Evolutionary conservation across 805 yeast species (phyloP).

Genomic region (Suhomyces xylopsoci): DNA sequence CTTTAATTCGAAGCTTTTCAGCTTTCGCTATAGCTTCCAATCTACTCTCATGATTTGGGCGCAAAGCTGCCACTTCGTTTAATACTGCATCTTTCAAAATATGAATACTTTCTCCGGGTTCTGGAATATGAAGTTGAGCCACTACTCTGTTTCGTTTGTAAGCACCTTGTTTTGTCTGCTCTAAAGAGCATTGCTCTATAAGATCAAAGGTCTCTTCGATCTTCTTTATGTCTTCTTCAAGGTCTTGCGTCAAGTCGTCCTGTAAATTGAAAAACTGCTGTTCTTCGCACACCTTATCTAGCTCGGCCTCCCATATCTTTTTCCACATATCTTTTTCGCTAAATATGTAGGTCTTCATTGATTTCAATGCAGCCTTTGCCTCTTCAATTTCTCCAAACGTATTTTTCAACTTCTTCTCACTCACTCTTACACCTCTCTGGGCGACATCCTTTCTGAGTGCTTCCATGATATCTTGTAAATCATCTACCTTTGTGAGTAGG

Average conservation of each 20-base stretch:
- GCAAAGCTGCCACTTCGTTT: conserved; percentile 71
- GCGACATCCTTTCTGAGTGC: conserved; percentile 88
- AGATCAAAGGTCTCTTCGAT: conserved; percentile 79
- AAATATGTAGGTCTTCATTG: conserved; percentile 58
- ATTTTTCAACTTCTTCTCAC: conserved; percentile 64
- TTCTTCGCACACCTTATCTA: conserved; percentile 87
- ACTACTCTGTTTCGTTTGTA: conserved; percentile 35
- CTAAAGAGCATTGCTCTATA: conserved; percentile 77
- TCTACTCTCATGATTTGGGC: conserved; percentile 81
- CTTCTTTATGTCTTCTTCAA: conserved; percentile 75
- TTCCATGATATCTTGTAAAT: conserved; percentile 87
- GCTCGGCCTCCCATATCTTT: conserved; percentile 85
- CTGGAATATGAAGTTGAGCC: conserved; percentile 47
- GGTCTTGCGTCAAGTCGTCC: conserved; percentile 76
- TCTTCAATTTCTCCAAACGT: conserved; percentile 62
- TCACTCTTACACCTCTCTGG: conserved; percentile 79
- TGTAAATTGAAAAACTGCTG: conserved; percentile 90
- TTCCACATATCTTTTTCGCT: conserved; percentile 85
- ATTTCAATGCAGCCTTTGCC: conserved; percentile 52
- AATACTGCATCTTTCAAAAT: conserved; percentile 73
- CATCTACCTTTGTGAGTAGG: conserved; percentile 79
- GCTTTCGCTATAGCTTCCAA: conserved; percentile 88
- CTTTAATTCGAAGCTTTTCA: conserved; percentile 73
- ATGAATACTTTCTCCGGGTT: conserved; percentile 61
- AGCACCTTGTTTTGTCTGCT: conserved; percentile 64